Percentiles rank a stretch among this genome's conserved stretches.
Evolutionary conservation across 805 yeast species (phyloP).

Genomic region (Wickerhamiella lipophila): DNA sequence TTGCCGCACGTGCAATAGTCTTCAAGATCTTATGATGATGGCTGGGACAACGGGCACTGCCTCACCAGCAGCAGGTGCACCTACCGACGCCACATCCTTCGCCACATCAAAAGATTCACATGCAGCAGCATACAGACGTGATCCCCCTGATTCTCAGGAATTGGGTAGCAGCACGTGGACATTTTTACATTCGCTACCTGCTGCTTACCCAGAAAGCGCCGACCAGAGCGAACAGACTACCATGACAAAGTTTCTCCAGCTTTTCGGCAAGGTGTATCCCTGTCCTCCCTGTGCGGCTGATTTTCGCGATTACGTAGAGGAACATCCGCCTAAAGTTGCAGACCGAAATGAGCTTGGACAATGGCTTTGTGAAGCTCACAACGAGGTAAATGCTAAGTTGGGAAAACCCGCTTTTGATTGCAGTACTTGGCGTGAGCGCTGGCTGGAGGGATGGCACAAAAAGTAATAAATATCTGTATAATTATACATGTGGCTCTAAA

Average conservation of each 20-base stretch:
- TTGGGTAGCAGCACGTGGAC: constrained; percentile 90
- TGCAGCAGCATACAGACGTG: constrained; percentile 43
- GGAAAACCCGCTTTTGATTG: constrained; percentile 85
- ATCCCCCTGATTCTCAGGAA: constrained; percentile 77
- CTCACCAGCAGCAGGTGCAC: background rate
- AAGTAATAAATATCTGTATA: constrained; percentile 2
- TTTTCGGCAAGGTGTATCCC: constrained; percentile 76
- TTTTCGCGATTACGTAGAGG: constrained; percentile 48
- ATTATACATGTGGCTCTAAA: background rate
- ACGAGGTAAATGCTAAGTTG: constrained; percentile 73
- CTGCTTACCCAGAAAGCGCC: constrained; percentile 70
- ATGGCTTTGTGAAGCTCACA: constrained; percentile 95
- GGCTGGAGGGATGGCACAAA: constrained; percentile 78
- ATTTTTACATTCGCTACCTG: constrained; percentile 77
- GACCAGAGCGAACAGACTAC: constrained; percentile 49
- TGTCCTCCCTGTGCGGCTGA: constrained; percentile 90
- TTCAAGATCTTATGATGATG: constrained; percentile 50
- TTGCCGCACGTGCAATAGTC: constrained; percentile 79
- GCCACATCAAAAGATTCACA: constrained; percentile 15
- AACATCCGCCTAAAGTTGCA: constrained; percentile 31
- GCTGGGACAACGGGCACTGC: background rate
- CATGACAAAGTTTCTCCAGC: constrained; percentile 51
- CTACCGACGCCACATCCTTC: constrained; percentile 10
- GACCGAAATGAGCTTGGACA: constrained; percentile 64
- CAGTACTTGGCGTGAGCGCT: constrained; percentile 77